Conservation (phyloP, 2,329 filamentous ascomycete genomes). For the Arachnomyces sp. region DNA sequence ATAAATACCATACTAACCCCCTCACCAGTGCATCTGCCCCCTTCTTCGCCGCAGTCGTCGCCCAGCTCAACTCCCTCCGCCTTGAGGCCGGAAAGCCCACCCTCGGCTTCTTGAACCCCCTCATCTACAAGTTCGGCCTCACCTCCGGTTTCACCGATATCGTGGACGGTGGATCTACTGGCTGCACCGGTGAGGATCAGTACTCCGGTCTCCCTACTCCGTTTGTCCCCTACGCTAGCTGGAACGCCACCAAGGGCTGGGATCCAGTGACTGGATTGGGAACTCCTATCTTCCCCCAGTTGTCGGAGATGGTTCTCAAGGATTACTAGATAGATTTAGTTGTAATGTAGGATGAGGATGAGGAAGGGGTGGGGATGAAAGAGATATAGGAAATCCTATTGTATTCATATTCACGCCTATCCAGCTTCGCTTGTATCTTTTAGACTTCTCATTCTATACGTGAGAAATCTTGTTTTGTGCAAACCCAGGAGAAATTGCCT, state of each 20-base stretch:
- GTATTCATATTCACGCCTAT: no score
- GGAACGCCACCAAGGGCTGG: conserved; percentile 45
- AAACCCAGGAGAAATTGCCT: no score
- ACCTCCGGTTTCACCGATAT: conserved; percentile 41
- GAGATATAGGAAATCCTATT: no score
- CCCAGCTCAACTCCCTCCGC: conserved; percentile 56
- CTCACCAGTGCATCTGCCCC: conserved; percentile 48
- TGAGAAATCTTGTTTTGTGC: no score
- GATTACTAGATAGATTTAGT: no score
- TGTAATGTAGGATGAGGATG: no score
- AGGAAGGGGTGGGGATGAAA: no score
- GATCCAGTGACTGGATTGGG: conserved; percentile 42
- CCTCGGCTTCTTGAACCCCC: conserved; percentile 55
- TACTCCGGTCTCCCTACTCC: conserved; percentile 30
- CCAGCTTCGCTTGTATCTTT: no score
- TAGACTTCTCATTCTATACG: no score
- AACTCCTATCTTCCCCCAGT: conserved; percentile 21
- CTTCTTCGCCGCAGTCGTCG: conserved; percentile 54
- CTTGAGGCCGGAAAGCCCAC: conserved; percentile 45
- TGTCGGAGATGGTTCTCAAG: conserved; percentile 11
- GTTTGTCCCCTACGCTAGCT: conserved; percentile 38
- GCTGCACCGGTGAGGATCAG: conserved; percentile 35
- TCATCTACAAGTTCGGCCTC: conserved; percentile 44
- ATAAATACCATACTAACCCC: not conserved
- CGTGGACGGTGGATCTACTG: conserved; percentile 37